phyloP scores from a whole-genome alignment of 176 grass and related monocot species.

The Carex parvula region DNA sequence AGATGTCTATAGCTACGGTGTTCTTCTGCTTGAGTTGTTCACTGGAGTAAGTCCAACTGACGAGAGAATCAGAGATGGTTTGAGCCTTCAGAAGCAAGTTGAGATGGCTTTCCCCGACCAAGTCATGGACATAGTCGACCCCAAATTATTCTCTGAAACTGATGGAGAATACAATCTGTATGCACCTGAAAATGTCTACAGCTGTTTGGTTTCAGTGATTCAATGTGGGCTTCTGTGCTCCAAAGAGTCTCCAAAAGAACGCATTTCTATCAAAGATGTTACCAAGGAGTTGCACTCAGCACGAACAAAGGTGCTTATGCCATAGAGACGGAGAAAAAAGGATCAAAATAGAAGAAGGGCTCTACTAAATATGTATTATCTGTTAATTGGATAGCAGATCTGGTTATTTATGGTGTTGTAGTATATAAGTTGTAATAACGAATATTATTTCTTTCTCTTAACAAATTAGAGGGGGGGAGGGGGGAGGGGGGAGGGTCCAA shows the following conservation, averaged over 20 bases:
- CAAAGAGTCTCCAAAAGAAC: slow-evolving; percentile 22
- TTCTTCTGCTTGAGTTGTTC: background rate
- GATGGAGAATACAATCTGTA: background rate
- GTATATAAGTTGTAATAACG: too few relatives aligned
- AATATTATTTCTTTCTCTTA: too few relatives aligned
- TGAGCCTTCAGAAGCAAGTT: slow-evolving; percentile 29
- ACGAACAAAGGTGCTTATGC: slow-evolving; percentile 13
- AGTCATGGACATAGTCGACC: slow-evolving; percentile 29
- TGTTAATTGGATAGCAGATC: background rate
- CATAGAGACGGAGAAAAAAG: background rate
- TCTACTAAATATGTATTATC: background rate
- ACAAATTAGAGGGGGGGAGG: too few relatives aligned
- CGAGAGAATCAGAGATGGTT: slow-evolving; percentile 16
- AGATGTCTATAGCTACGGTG: slow-evolving; percentile 30
- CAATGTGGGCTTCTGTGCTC: slow-evolving; percentile 23
- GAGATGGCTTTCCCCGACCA: slow-evolving; percentile 25
- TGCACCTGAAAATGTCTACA: background rate
- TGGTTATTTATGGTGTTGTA: too few relatives aligned
- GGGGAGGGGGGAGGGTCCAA: too few relatives aligned
- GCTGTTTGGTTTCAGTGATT: slow-evolving; percentile 26
- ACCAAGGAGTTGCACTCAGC: slow-evolving; percentile 25
- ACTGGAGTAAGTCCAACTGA: slow-evolving; percentile 21
- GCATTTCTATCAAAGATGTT: slow-evolving; percentile 22
- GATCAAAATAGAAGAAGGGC: background rate
- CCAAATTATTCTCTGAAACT: background rate